Evolutionary conservation across 768 basidiomycete genomes (phyloP).

Genomic region (Exidia glandulosa): DNA sequence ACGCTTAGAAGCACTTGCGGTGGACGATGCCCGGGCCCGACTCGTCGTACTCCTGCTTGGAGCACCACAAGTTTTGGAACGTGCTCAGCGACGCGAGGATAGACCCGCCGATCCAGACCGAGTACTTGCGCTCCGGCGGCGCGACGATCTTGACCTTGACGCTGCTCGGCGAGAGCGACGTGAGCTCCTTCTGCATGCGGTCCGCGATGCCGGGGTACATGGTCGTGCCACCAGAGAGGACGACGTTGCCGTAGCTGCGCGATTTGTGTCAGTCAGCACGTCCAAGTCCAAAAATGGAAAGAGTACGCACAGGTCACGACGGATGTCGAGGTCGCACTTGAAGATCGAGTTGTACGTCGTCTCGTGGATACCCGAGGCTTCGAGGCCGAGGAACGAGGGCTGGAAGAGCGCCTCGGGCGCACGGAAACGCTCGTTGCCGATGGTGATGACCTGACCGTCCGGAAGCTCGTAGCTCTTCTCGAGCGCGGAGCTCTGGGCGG

Average conservation of each 20-base stretch:
- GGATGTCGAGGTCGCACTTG: slow-evolving; percentile 4
- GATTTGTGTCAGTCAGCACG: background rate
- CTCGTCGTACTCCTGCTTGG: too few relatives aligned
- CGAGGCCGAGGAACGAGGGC: slow-evolving; percentile 37
- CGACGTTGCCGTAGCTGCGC: slow-evolving; percentile 26
- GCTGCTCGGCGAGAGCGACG: slow-evolving; percentile 34
- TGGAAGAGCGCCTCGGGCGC: slow-evolving; percentile 43
- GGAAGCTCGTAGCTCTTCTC: slow-evolving; percentile 45
- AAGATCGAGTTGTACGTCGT: slow-evolving; percentile 21
- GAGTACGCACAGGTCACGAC: slow-evolving; percentile 3
- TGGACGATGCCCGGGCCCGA: too few relatives aligned
- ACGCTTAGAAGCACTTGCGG: too few relatives aligned
- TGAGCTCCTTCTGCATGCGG: slow-evolving; percentile 45
- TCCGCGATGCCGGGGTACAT: slow-evolving; percentile 43
- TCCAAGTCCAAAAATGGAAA: too few relatives aligned
- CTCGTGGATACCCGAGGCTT: slow-evolving; percentile 41
- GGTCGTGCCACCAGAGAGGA: slow-evolving; percentile 40
- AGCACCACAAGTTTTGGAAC: slow-evolving; percentile 43
- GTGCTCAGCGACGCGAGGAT: slow-evolving; percentile 35
- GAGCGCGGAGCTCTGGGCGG: slow-evolving; percentile 36
- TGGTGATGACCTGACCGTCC: slow-evolving; percentile 43
- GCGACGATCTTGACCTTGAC: slow-evolving; percentile 37
- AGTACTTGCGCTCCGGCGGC: slow-evolving; percentile 42
- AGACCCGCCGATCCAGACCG: slow-evolving; percentile 32
- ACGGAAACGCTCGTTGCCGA: slow-evolving; percentile 43